Percentiles rank a stretch among this genome's conserved stretches.
phyloP scores from a whole-genome alignment of 2,329 filamentous ascomycete genomes.

The Exophiala phaeomuriformis region DNA sequence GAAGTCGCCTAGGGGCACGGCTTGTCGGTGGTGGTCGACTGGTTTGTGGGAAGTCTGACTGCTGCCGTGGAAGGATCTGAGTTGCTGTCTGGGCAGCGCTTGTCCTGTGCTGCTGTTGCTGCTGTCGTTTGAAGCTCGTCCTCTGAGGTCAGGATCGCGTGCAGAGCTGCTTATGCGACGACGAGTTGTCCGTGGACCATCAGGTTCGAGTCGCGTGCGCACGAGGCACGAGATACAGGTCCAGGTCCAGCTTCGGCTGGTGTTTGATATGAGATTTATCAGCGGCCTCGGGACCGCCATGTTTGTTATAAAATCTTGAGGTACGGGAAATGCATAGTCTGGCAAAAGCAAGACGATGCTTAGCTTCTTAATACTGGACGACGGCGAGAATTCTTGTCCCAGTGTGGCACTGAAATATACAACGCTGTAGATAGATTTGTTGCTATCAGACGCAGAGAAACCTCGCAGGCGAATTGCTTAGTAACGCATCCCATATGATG shows the following conservation, averaged over 20 bases:
- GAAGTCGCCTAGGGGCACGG: conserved; percentile 38
- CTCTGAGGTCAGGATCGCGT: neutral
- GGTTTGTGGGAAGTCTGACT: neutral
- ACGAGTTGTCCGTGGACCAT: conserved; percentile 26
- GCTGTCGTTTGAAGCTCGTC: conserved; percentile 15
- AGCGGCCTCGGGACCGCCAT: neutral
- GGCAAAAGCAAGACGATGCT: neutral
- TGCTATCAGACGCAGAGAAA: too few species aligned
- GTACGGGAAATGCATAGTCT: neutral
- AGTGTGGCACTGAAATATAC: neutral
- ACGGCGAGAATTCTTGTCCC: neutral
- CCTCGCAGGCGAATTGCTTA: too few species aligned
- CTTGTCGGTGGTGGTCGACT: conserved; percentile 28
- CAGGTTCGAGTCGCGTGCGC: conserved; percentile 32
- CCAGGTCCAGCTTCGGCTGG: neutral
- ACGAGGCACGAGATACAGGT: conserved; percentile 27
- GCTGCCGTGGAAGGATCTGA: conserved; percentile 3
- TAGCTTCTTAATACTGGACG: neutral
- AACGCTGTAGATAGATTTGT: too few species aligned
- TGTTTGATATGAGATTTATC: neutral
- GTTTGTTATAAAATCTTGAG: neutral
- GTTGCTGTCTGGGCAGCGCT: conserved; percentile 34
- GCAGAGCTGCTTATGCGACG: neutral
- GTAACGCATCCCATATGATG: too few species aligned
- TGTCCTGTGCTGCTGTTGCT: conserved; percentile 23